Percentiles rank a stretch among this genome's conserved stretches.
These are phyloP conservation scores for Eustoma russellianum DNA, from an alignment of 257 asterid genomes.

Conservation along the genomic window DNA sequence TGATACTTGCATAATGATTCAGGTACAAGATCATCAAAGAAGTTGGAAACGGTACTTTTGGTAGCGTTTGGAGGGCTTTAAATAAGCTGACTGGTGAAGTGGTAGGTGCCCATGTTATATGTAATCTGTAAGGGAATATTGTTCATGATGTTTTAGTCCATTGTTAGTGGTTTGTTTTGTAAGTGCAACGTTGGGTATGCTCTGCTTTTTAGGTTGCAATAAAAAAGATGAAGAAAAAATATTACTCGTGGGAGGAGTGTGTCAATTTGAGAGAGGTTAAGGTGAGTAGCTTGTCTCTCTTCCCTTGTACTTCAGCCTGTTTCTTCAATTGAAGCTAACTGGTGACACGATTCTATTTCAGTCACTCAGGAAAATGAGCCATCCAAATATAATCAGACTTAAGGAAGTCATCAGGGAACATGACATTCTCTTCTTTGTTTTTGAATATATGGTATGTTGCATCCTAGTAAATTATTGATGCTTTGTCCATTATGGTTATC, in stretches of 20 bases:
- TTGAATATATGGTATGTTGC: slow-evolving; percentile 3
- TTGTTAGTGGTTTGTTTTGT: not conserved
- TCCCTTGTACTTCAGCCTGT: no score
- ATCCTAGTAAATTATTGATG: no score
- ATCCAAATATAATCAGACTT: slow-evolving; percentile 56
- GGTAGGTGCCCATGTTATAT: not conserved
- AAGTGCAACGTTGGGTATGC: no score
- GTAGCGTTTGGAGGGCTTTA: not conserved
- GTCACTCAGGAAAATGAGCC: slow-evolving; percentile 15
- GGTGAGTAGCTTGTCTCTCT: slow-evolving; percentile 21
- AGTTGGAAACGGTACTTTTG: not conserved
- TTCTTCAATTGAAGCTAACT: no score
- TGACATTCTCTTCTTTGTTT: slow-evolving; percentile 61
- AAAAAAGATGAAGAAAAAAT: slow-evolving; percentile 7
- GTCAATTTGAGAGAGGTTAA: slow-evolving; percentile 78
- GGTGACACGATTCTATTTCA: not conserved
- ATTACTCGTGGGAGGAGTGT: slow-evolving; percentile 75
- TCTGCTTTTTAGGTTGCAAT: not conserved
- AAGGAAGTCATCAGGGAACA: slow-evolving; percentile 70
- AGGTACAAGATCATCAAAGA: not conserved
- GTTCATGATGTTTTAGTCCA: not conserved
- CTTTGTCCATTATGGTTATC: no score
- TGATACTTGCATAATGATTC: not conserved
- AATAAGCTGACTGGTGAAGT: not conserved
- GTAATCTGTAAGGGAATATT: no score